Percentiles rank a stretch among this genome's conserved stretches.
These are phyloP conservation scores for Penicillium crystallinum DNA, from an alignment of 495 filamentous ascomycete genomes.

Conservation along the genomic window DNA sequence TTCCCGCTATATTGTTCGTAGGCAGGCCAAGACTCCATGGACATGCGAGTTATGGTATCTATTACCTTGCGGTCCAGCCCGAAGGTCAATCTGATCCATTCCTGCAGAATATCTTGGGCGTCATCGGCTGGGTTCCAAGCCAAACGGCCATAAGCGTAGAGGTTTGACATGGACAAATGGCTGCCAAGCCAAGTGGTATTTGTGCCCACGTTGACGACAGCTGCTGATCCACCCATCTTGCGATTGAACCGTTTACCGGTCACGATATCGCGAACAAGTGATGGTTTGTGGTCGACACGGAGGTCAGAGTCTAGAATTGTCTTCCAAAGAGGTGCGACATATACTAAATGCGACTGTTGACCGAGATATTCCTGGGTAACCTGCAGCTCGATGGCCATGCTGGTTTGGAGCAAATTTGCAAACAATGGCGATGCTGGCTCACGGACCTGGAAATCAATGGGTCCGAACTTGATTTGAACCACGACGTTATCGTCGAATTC, in stretches of 20 bases:
- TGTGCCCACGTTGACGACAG: slow-evolving; percentile 64
- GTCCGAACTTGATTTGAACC: slow-evolving; percentile 68
- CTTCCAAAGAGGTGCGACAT: slow-evolving; percentile 64
- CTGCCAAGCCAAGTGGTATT: slow-evolving; percentile 64
- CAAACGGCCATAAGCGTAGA: slow-evolving; percentile 63
- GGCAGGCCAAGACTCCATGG: slow-evolving; percentile 64
- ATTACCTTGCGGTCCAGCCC: slow-evolving; percentile 47
- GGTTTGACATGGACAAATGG: slow-evolving; percentile 65
- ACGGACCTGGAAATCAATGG: slow-evolving; percentile 72
- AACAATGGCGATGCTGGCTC: slow-evolving; percentile 67
- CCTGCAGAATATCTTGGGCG: slow-evolving; percentile 47
- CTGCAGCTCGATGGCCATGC: slow-evolving; percentile 58
- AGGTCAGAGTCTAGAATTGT: slow-evolving; percentile 62
- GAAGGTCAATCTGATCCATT: slow-evolving; percentile 66
- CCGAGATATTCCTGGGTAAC: slow-evolving; percentile 68
- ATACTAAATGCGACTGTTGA: slow-evolving; percentile 65
- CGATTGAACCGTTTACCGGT: slow-evolving; percentile 55
- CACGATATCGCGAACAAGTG: slow-evolving; percentile 52
- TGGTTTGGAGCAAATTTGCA: slow-evolving; percentile 55
- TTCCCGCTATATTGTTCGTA: slow-evolving; percentile 71
- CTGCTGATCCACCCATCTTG: slow-evolving; percentile 56
- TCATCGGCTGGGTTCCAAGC: slow-evolving; percentile 56
- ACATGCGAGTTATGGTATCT: slow-evolving; percentile 56
- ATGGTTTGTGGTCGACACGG: slow-evolving; percentile 50
- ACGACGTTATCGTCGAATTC: slow-evolving; percentile 66